Conservation (phyloP, 805 yeast genomes). For the Jamesozyma spencerorum region DNA sequence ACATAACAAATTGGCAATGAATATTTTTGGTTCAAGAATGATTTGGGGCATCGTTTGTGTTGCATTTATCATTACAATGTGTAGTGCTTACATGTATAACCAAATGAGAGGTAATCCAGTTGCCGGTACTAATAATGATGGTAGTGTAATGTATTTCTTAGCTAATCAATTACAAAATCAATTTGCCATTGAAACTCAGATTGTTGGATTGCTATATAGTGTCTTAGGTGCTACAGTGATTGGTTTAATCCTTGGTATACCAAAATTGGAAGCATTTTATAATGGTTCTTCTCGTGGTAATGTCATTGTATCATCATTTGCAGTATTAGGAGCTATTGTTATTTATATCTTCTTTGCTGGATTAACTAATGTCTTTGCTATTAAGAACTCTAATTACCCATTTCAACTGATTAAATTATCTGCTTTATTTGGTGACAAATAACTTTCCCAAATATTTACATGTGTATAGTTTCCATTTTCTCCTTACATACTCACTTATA, state of each 20-base stretch:
- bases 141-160: constrained; percentile 43
- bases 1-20: constrained; percentile 29
- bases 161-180: constrained; percentile 65
- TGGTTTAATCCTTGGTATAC: constrained; percentile 48
- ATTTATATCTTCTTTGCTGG: constrained; percentile 54
- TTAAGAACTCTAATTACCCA: constrained; percentile 74
- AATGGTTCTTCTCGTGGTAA: constrained; percentile 27
- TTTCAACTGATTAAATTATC: constrained; percentile 41
- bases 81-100: constrained; percentile 90
- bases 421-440: constrained; percentile 8
- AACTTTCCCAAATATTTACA: no score
- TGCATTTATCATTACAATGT: constrained; percentile 62
- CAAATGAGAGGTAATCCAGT: constrained; percentile 63
- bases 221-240: constrained; percentile 52
- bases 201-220: constrained; percentile 67
- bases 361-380: constrained; percentile 53
- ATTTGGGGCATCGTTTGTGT: constrained; percentile 63
- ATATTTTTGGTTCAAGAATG: constrained; percentile 40
- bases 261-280: constrained; percentile 25
- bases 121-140: constrained; percentile 35
- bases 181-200: constrained; percentile 82
- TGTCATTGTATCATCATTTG: constrained; percentile 39
- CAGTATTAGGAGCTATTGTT: constrained; percentile 35
- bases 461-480: neutral
- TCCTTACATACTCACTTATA: no score